Base-by-base conservation (phyloP, 257 asterid species). In the Asclepias syriaca region DNA sequence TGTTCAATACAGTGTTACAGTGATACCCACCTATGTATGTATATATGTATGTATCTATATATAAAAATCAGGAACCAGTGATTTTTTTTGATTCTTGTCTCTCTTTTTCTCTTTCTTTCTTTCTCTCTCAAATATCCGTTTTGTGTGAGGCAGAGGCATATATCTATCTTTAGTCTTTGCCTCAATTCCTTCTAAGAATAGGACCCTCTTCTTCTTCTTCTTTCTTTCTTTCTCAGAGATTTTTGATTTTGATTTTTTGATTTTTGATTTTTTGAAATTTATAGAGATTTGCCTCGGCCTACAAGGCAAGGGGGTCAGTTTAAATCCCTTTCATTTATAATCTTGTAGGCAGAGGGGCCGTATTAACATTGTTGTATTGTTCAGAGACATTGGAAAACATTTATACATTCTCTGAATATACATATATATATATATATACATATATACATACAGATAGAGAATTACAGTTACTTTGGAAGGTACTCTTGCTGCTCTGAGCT, bases 381-480 rank as follows among this genome's bases (percentile, higher is more conserved):
- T 48, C 6, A n/a, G 14, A 32, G 70, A 50, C 50, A 64, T 8
- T 40, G 37, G 16, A 14, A 27, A 5, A 49, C 6, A 68, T 18
- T 64, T 54, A 8, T 22, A 24, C 37, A 27, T 50, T 67, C 3
- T 66, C n/a, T 46, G 71, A 49, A 24, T 39, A 24, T 27, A 48
- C 15, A 46, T 65, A 18, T 0, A 16, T 48, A 43, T 46, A 34
- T 34, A 34, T 32, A 32, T 32, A n/a, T n/a, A n/a, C n/a, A n/a
- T n/a, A n/a, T n/a, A n/a, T n/a, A n/a, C n/a, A n/a, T 0, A 46
- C 21, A 53, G 21, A 24, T 2, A 71, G 21, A 77, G 15, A 65
- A 57, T 69, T 80, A 46, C 58, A 49, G 60, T 32, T 10, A 57
- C 60, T 66, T 24, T 24, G 1, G n/a, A 65, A 76, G 81, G 84